phyloP scores from a whole-genome alignment of 2,329 filamentous ascomycete genomes.

The Pseudogymnoascus sp. region DNA sequence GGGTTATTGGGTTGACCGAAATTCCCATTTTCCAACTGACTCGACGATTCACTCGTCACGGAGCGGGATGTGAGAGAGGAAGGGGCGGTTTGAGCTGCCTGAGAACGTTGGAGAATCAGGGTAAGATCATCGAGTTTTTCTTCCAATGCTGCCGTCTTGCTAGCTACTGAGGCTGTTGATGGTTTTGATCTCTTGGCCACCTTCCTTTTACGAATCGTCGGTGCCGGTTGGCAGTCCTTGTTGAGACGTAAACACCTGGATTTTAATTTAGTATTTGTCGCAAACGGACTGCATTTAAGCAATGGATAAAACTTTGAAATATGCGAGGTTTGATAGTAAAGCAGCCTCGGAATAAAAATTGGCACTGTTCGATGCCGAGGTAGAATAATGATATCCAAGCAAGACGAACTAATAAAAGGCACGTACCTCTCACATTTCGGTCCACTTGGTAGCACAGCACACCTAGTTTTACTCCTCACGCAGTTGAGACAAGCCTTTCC shows the following conservation, averaged over 20 bases:
- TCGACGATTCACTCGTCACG: not conserved
- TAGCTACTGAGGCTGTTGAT: not conserved
- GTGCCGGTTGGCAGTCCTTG: conserved; percentile 18
- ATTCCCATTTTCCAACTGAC: not conserved
- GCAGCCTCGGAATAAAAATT: not conserved
- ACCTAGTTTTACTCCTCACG: conserved; percentile 16
- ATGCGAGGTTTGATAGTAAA: not conserved
- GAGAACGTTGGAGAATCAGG: conserved; percentile 17
- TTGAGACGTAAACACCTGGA: conserved; percentile 17
- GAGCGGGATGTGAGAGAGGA: not conserved
- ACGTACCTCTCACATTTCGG: conserved; percentile 17
- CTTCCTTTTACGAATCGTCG: conserved; percentile 14
- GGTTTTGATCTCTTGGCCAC: conserved; percentile 14
- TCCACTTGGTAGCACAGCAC: conserved; percentile 2
- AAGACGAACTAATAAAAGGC: conserved; percentile 3
- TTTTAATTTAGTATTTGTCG: not conserved
- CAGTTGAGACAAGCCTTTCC: conserved; percentile 18
- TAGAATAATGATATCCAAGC: not conserved
- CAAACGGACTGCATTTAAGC: not conserved
- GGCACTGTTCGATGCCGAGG: not conserved
- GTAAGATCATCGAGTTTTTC: conserved; percentile 20
- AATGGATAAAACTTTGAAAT: not conserved
- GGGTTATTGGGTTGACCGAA: not conserved
- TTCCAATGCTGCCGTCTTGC: conserved; percentile 19
- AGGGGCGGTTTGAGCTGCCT: not conserved